Percentiles rank a stretch among this genome's conserved stretches.
Conservation (phyloP, 2,329 filamentous ascomycete genomes). For the Apiospora koreana region DNA sequence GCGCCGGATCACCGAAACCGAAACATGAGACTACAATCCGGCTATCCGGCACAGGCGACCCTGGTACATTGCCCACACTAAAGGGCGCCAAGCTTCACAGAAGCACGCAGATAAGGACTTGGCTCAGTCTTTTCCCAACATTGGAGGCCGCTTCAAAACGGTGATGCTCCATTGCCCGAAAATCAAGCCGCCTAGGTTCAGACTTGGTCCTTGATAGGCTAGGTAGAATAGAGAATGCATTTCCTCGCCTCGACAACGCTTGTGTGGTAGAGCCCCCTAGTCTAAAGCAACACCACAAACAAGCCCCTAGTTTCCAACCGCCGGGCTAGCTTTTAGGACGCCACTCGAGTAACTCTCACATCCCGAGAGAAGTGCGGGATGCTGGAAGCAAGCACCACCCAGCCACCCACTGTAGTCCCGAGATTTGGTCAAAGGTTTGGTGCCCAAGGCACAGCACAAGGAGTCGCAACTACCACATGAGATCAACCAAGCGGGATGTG, state of each 20-base stretch:
- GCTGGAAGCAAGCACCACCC: neutral
- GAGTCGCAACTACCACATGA: too few species aligned
- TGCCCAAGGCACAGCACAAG: too few species aligned
- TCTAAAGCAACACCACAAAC: neutral
- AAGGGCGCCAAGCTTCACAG: constrained; percentile 1
- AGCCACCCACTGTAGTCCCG: neutral
- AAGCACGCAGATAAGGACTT: neutral
- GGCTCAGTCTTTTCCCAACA: neutral
- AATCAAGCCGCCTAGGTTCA: neutral
- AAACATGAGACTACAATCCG: constrained; percentile 4
- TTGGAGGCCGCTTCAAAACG: neutral
- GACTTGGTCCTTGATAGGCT: neutral
- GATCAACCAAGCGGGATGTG: neutral
- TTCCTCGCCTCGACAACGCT: neutral
- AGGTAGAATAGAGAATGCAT: neutral
- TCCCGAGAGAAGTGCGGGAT: neutral
- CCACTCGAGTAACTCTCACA: neutral
- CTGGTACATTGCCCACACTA: constrained; percentile 7
- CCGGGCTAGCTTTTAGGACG: neutral
- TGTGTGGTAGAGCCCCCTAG: neutral
- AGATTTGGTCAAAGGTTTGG: neutral
- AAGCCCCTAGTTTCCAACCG: neutral
- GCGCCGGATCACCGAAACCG: constrained; percentile 7
- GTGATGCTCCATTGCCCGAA: neutral
- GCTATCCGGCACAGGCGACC: constrained; percentile 13